These are phyloP conservation scores for Aspergillus ruber DNA, from an alignment of 2,329 filamentous ascomycete genomes.

Conservation along the genomic window DNA sequence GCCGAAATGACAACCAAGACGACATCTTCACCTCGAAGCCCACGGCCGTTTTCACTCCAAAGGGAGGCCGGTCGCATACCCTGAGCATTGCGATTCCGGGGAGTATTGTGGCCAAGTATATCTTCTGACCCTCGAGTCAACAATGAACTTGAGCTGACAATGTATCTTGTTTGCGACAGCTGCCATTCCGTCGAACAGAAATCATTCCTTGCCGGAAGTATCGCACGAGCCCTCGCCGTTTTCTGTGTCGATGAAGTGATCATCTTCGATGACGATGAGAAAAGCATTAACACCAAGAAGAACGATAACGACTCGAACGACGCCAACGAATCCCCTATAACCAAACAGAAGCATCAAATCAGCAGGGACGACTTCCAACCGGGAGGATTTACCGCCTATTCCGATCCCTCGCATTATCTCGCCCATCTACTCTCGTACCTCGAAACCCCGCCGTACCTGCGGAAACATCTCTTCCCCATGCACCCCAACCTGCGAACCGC, in stretches of 20 bases:
- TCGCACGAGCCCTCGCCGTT: slow-evolving; percentile 74
- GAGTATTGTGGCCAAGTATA: slow-evolving; percentile 68
- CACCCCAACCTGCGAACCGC: slow-evolving; percentile 71
- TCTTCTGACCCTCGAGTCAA: background rate
- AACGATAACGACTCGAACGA: slow-evolving; percentile 41
- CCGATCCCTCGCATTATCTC: slow-evolving; percentile 73
- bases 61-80: slow-evolving; percentile 62
- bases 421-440: slow-evolving; percentile 73
- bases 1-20: slow-evolving; percentile 5
- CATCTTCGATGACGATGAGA: slow-evolving; percentile 63
- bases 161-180: slow-evolving; percentile 37
- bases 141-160: background rate
- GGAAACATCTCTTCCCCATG: slow-evolving; percentile 66
- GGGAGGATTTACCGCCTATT: slow-evolving; percentile 56
- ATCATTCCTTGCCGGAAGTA: slow-evolving; percentile 64
- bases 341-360: slow-evolving; percentile 4
- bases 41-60: slow-evolving; percentile 61
- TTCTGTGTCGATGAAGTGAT: slow-evolving; percentile 81
- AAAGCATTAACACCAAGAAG: slow-evolving; percentile 42
- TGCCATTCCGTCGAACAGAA: slow-evolving; percentile 68
- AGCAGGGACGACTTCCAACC: background rate
- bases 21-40: slow-evolving; percentile 58
- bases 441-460: slow-evolving; percentile 77
- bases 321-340: slow-evolving; percentile 28
- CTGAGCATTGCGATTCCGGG: slow-evolving; percentile 72